phyloP scores from a whole-genome alignment of 2,329 filamentous ascomycete genomes.

The Sclerotinia nivalis region DNA sequence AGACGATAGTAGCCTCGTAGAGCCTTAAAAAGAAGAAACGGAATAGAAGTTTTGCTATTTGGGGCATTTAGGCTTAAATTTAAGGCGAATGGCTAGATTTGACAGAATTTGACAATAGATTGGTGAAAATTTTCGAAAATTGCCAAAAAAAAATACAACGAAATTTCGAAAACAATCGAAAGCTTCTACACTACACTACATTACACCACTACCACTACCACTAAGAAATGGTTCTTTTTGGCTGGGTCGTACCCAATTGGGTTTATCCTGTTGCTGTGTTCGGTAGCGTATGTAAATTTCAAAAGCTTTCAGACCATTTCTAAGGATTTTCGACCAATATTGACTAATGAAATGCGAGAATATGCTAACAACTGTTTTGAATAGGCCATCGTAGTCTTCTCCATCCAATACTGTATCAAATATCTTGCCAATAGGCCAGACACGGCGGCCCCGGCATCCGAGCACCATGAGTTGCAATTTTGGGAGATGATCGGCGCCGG shows the following conservation, averaged over 20 bases:
- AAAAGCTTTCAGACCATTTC: neutral
- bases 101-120: neutral
- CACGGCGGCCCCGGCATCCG: neutral
- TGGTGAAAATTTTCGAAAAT: neutral
- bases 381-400: neutral
- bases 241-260: neutral
- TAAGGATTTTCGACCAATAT: too few relatives aligned
- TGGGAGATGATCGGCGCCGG: neutral
- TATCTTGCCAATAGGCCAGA: too few relatives aligned
- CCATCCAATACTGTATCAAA: neutral
- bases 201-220: rapidly evolving
- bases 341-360: neutral
- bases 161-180: neutral
- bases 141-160: neutral
- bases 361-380: neutral
- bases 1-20: neutral
- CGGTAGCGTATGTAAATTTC: neutral
- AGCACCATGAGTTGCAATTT: neutral
- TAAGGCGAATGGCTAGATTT: neutral
- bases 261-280: neutral
- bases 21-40: neutral
- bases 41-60: neutral
- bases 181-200: too few relatives aligned
- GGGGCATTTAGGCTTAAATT: neutral
- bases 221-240: neutral